phyloP scores from a whole-genome alignment of 768 basidiomycete genomes.

The Asterophora lycoperdoides region DNA sequence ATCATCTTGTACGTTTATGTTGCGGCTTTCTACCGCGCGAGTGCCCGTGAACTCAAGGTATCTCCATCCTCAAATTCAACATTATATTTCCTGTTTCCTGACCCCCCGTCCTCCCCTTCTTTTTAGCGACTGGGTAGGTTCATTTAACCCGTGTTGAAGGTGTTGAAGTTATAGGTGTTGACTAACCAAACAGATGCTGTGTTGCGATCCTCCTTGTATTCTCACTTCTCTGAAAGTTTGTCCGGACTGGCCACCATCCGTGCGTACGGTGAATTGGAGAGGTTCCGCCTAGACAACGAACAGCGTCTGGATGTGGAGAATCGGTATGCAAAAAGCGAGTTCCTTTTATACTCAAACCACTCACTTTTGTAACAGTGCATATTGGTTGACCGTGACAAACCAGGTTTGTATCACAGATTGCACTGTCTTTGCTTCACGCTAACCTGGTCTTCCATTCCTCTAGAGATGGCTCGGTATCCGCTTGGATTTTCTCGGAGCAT shows the following conservation, averaged over 20 bases:
- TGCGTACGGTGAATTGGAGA: conserved; percentile 74
- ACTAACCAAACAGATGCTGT: conserved; percentile 57
- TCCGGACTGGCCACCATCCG: conserved; percentile 85
- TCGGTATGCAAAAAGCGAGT: conserved; percentile 32
- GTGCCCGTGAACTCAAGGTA: conserved; percentile 84
- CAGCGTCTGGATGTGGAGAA: conserved; percentile 82
- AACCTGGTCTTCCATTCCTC: conserved; percentile 15
- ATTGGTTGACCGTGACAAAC: conserved; percentile 82
- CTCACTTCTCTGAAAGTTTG: conserved; percentile 89
- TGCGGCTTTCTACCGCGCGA: conserved; percentile 79
- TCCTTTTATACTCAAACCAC: neutral
- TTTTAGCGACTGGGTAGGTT: conserved; percentile 49
- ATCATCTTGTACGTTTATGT: conserved; percentile 60
- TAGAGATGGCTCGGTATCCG: conserved; percentile 86
- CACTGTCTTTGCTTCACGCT: neutral
- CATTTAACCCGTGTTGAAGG: neutral
- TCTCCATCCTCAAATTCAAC: neutral
- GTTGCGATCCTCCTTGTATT: conserved; percentile 82
- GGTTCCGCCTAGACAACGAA: conserved; percentile 76
- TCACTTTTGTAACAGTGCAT: conserved; percentile 48
- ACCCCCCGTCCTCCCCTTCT: no score
- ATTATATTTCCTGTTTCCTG: neutral
- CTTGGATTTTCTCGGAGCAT: conserved; percentile 75
- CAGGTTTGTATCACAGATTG: conserved; percentile 41
- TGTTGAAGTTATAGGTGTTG: neutral